These are phyloP conservation scores for Eutrema yunnanense DNA, from an alignment of 345 rosid genomes.

Conservation along the genomic window DNA sequence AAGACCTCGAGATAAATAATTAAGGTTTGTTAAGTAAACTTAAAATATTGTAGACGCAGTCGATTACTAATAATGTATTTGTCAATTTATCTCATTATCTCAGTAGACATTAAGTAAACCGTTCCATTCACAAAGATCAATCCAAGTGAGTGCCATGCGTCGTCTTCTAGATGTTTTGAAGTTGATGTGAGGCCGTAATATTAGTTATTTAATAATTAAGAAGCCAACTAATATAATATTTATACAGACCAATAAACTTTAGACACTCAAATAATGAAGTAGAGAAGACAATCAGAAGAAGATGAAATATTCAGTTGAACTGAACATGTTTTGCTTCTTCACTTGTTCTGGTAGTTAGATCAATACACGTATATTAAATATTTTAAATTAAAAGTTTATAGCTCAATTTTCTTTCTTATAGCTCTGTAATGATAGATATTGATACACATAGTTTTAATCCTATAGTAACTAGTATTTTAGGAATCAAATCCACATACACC, in stretches of 20 bases:
- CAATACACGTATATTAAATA: neutral
- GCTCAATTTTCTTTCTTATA: neutral
- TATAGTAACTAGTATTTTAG: too few species aligned
- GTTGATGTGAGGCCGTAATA: slow-evolving; percentile 20
- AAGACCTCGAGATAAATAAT: neutral
- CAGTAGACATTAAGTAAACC: slow-evolving; percentile 19
- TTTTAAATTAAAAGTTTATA: neutral
- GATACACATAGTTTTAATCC: too few species aligned
- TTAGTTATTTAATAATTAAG: neutral
- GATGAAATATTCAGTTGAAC: slow-evolving; percentile 29
- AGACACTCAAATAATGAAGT: slow-evolving; percentile 23
- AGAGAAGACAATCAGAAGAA: slow-evolving; percentile 30
- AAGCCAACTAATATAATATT: slow-evolving; percentile 5
- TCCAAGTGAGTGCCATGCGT: slow-evolving; percentile 20
- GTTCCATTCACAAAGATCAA: slow-evolving; percentile 28
- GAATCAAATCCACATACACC: too few species aligned
- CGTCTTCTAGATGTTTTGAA: slow-evolving; percentile 10
- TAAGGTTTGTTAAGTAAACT: neutral
- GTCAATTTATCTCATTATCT: slow-evolving; percentile 8
- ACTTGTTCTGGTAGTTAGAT: slow-evolving; percentile 7
- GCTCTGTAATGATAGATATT: neutral
- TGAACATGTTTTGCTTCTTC: slow-evolving; percentile 36
- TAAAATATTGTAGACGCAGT: neutral
- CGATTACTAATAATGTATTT: slow-evolving; percentile 5
- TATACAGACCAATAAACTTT: slow-evolving; percentile 6